These are phyloP conservation scores for Mortierella hygrophila DNA, from an alignment of 192 early-diverging fungal species.

Conservation along the genomic window DNA sequence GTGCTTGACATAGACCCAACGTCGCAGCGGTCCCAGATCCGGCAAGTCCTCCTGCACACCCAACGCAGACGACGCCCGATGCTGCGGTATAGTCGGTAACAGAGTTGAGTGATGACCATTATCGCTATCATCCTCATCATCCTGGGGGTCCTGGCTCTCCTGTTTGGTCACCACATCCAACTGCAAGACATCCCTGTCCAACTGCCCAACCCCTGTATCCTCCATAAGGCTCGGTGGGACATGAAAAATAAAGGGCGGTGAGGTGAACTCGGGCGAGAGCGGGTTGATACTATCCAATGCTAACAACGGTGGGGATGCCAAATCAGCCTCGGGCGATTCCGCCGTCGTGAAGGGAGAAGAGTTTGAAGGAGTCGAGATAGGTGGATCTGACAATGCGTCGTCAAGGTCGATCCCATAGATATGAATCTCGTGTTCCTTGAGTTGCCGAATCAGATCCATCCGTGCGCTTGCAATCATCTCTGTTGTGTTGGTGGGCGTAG, in stretches of 20 bases:
- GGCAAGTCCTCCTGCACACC: neutral
- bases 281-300: neutral
- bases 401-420: conserved; percentile 27
- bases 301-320: conserved; percentile 17
- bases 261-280: neutral
- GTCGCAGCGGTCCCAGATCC: conserved; percentile 6
- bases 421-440: conserved; percentile 22
- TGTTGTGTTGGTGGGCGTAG: neutral
- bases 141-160: neutral
- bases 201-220: neutral
- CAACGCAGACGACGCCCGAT: neutral
- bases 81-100: neutral
- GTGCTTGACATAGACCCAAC: conserved; percentile 27
- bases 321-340: conserved; percentile 9
- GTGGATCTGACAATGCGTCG: neutral
- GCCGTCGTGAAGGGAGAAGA: conserved; percentile 6
- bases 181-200: conserved; percentile 22
- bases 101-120: neutral
- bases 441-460: conserved; percentile 12
- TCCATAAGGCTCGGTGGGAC: neutral
- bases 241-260: conserved; percentile 25
- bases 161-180: conserved; percentile 12
- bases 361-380: neutral
- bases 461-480: neutral
- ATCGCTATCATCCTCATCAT: neutral